Base-by-base conservation (phyloP, 805 yeast species). In the Naumovozyma castellii region DNA sequence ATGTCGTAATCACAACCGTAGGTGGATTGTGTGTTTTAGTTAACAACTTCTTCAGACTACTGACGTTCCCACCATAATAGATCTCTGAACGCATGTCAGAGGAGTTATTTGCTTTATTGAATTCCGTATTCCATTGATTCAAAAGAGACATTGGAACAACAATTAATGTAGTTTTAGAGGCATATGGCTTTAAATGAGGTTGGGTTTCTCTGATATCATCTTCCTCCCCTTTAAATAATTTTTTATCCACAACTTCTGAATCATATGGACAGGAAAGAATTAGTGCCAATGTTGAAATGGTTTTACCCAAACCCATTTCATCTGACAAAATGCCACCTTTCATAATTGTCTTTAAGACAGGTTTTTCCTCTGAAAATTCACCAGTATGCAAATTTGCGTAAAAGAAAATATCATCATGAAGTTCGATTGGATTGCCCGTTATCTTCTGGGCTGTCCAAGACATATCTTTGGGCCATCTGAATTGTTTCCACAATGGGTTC, bases 271-370 rank as follows among this genome's bases (percentile, higher is more conserved):
- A 78, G 0, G 84, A 70, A 41, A 81, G 75, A 10, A 88, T 68
- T 36, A 90, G 62, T 0, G 96, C 72, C 38, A 86, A 61, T 0
- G 94, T 76, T 1, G 95, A 82, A 18, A 88, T 82, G 0, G 97
- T 88, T 56, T 88, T 88, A 33, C 97, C 97, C 6, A 88, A 67
- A 0, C 97, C 97, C 97, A 88, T 88, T 58, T 88, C 97, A 64
- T 88, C 97, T 0, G 97, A 95, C 13, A 88, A 64, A 16, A 88
- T 83, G 2, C 97, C 97, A 29, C 97, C 97, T 36, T 69, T 68
- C 36, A 80, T 71, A 15, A 72, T 53, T 1, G 79, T 68, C 42
- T 70, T 75, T 32, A 86, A 65, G 10, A 77, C 50, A 1, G 96
- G 97, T 44, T 73, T 76, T 17, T 72, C 71, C 13, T 75, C 49